Conservation (phyloP, 2,329 filamentous ascomycete species). For the Fusarium humuli region DNA sequence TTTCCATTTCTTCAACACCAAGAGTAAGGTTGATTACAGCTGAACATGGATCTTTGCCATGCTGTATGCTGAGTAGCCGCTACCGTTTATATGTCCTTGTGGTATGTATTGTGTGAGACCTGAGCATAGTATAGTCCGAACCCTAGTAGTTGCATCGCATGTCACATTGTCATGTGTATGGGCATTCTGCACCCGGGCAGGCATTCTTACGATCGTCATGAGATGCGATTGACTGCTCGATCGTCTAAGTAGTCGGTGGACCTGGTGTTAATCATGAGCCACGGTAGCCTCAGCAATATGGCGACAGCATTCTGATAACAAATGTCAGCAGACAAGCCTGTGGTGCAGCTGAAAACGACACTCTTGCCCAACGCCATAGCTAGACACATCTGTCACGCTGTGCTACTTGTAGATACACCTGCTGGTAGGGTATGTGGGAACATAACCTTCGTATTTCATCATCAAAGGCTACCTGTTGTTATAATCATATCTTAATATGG, state of each 20-base stretch:
- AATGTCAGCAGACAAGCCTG: neutral
- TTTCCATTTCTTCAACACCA: neutral
- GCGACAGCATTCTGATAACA: neutral
- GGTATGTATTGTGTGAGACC: neutral
- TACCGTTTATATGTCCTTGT: neutral
- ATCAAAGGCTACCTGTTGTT: neutral
- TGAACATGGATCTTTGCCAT: constrained; percentile 15
- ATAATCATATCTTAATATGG: constrained; percentile 7
- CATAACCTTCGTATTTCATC: neutral
- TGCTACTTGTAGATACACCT: neutral
- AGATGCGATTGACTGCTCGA: neutral
- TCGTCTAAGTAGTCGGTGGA: neutral
- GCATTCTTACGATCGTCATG: neutral
- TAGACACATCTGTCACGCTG: neutral
- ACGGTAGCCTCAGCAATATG: neutral
- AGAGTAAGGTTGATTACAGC: constrained; percentile 13
- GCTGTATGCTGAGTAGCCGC: neutral
- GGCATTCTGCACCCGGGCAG: neutral
- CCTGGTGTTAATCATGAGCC: neutral
- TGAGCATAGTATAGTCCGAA: neutral
- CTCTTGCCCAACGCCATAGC: neutral
- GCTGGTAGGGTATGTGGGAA: neutral
- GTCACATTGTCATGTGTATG: neutral
- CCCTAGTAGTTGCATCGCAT: no score
- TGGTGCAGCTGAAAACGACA: neutral